Evolutionary conservation across 352 stramenopile species (phyloP), one percentile per base, ranked within the genome.

Genomic region (Phytopythium sindhum): DNA sequence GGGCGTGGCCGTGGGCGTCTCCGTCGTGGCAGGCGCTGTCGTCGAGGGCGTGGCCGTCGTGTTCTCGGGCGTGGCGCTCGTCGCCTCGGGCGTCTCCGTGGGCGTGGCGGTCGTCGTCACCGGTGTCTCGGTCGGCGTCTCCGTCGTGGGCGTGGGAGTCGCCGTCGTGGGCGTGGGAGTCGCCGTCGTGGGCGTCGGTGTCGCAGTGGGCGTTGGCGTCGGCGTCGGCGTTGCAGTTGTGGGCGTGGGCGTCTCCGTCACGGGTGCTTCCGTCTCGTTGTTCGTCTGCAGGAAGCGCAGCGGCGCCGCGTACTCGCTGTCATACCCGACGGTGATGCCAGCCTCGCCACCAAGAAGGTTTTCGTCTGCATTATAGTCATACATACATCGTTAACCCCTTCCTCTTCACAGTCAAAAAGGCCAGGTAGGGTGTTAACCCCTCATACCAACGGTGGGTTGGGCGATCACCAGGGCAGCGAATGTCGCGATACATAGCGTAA

Each of bases 81-180:
- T 51, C n/a, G 37, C 24, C 6, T 59, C 50, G 0, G 73, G 58
- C 9, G 66, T 52, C 45, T 70, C 53, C n/a, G 69, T 64, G 2
- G 75, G 50, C 28, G 68, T 62, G 15, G 68, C 48, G 15, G 70
- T 65, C 2, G 73, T 60, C 33, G 72, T 57, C 15, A 62, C 39
- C 7, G 77, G 58, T 48, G 71, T 62, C 8, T 69, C 29, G 0
- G 60, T 70, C 15, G 67, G 70, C 11, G 63, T 31, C 2, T 51
- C 57, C 53, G 51, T 60, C 11, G 57, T 35, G 7, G 45, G 39
- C 60, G 60, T 67, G 21, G 35, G 10, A 0, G 68, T 58, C 12
- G 68, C 26, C 8, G 68, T 60, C 19, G 60, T 37, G 11, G 65
- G 56, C 29, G 68, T 63, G 4, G 60, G 50, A 5, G 59, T 56